Evolutionary conservation across 108 stramenopile genomes (phyloP), one percentile per base, ranked within the genome.

Genomic region (Skeletonema costatum): DNA sequence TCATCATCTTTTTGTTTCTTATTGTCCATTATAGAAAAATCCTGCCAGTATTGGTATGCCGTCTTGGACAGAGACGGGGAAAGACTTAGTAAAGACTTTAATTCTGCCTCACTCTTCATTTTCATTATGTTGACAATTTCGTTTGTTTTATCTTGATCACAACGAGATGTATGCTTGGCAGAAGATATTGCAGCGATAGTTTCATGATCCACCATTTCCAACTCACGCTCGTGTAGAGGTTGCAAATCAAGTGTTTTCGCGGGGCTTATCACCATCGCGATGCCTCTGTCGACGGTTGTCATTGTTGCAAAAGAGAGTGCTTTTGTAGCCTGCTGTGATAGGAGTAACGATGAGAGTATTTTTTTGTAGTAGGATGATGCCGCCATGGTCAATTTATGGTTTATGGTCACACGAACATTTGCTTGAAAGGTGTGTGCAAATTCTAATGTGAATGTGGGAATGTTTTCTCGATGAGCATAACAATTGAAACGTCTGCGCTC

Each of bases 211-310:
- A 36, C 73, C 14, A 33, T 32, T 12, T 71, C 46, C 3, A 46
- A n/a, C 16, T 14, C 17, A 31, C 62, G 39, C 9, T 58, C 39
- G 60, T 16, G 19, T 17, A 79, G 67, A 14, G 84, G 84, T 4
- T 70, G 48, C 29, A 88, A 42, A 73, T 88, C 82, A 25, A 91
- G 63, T 2, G 90, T 91, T 64, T 91, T 91, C 71, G 90, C 86
- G 7, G 90, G 90, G 48, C 81, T 79, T 7, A 91, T 70, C 41
- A 91, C 88, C 87, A 87, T 81, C 36, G 81, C 33, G 48, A 79
- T 48, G 21, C 76, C 70, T 60, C 50, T 46, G 5, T 46, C 44
- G 44, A 46, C 44, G 44, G 16, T 46, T 46, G 16, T 4, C 44
- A 46, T 46, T 11, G 44, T 46, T 46, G 16, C 44, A n/a, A 16